A percentile compares a stretch with the other conserved stretches of the same genome.
phyloP scores from a whole-genome alignment of 1,284 basidiomycete species.

The Microstroma glucosiphilum region DNA sequence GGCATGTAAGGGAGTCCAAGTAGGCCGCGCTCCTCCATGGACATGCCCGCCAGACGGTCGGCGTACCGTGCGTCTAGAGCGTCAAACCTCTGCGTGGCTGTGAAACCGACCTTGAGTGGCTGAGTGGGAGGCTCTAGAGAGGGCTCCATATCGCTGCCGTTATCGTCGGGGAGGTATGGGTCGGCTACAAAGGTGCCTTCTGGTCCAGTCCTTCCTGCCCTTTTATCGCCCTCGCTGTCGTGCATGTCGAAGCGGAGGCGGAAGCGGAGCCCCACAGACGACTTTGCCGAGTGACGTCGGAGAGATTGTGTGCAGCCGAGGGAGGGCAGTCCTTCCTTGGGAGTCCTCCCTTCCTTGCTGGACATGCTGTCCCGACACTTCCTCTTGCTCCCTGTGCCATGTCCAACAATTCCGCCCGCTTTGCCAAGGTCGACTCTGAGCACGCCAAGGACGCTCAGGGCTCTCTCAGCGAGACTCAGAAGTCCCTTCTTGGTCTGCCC shows the following conservation, averaged over 20 bases:
- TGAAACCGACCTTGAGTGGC: background rate
- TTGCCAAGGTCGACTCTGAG: background rate
- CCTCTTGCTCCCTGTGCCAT: background rate
- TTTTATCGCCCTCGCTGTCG: no score
- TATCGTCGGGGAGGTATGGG: no score
- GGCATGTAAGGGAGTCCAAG: conserved; percentile 22
- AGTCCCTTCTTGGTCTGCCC: conserved; percentile 14
- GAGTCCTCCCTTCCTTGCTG: no score
- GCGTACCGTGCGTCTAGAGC: conserved; percentile 12
- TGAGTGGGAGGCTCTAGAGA: no score
- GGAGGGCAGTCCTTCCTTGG: no score
- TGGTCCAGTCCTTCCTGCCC: no score
- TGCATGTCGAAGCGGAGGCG: no score
- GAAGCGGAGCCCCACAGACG: no score
- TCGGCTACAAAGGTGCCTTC: no score
- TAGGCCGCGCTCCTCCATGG: conserved; percentile 4
- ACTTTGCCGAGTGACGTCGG: no score
- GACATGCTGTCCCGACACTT: background rate
- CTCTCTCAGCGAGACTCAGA: conserved; percentile 6
- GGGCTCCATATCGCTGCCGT: no score
- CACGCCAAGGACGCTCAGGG: background rate
- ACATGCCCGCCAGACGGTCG: background rate
- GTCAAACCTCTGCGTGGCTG: conserved; percentile 11
- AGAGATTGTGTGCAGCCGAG: no score
- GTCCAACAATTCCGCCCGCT: conserved; percentile 6